A percentile compares a stretch with the other conserved stretches of the same genome.
These are phyloP conservation scores for Mimosa bimucronata DNA, from an alignment of 306 rosid genomes.

Conservation along the genomic window DNA sequence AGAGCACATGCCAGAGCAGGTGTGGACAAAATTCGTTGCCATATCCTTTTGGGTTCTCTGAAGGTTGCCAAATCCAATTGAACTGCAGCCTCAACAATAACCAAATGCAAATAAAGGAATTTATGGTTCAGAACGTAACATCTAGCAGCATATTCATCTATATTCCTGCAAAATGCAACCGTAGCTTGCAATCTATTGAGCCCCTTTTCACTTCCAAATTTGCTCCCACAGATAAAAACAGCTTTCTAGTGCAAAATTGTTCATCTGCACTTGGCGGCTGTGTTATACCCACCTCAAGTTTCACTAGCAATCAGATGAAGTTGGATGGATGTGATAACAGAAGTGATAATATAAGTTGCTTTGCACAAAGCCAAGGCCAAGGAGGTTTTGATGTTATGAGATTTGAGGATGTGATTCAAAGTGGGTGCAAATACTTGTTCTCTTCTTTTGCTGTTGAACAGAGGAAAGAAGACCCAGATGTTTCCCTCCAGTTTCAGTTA, in stretches of 20 bases:
- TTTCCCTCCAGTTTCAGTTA: slow-evolving; percentile 53
- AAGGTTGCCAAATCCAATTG: slow-evolving; percentile 45
- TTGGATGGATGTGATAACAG: slow-evolving; percentile 22
- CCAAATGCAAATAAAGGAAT: slow-evolving; percentile 38
- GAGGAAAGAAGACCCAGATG: slow-evolving; percentile 27
- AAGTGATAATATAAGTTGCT: slow-evolving; percentile 58
- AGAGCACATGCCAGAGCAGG: slow-evolving; percentile 10
- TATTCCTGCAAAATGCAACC: slow-evolving; percentile 57
- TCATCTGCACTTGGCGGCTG: slow-evolving; percentile 38
- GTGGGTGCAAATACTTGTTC: slow-evolving; percentile 53
- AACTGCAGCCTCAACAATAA: slow-evolving; percentile 26
- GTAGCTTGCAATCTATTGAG: slow-evolving; percentile 36
- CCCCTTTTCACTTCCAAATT: slow-evolving; percentile 46
- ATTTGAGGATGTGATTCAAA: background rate
- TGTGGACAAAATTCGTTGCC: slow-evolving; percentile 46
- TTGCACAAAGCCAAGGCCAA: slow-evolving; percentile 6
- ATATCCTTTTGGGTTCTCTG: slow-evolving; percentile 77
- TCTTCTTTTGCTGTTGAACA: slow-evolving; percentile 52
- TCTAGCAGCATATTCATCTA: slow-evolving; percentile 50
- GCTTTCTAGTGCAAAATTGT: slow-evolving; percentile 65
- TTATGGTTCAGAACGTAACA: slow-evolving; percentile 56
- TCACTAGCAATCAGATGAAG: slow-evolving; percentile 32
- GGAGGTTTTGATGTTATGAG: slow-evolving; percentile 11
- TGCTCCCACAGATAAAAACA: slow-evolving; percentile 53
- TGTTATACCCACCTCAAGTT: slow-evolving; percentile 39